Conservation (phyloP, 805 yeast genomes). For the Kazachstania africana region DNA sequence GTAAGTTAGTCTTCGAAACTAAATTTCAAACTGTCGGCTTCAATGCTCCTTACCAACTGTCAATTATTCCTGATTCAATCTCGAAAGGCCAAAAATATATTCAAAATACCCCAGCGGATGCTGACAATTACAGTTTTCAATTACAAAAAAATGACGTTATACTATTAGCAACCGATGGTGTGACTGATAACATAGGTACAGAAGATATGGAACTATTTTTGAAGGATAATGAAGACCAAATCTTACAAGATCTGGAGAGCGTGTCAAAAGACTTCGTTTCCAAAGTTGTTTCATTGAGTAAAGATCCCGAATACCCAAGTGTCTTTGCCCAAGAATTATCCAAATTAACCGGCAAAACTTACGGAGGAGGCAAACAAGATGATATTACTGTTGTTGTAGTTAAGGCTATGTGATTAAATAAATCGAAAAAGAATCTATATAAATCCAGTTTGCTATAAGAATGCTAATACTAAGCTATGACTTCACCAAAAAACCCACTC, state of each 20-base stretch:
- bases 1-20: constrained; percentile 51
- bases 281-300: constrained; percentile 56
- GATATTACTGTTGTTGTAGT: constrained; percentile 80
- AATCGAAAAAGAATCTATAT: too few species aligned
- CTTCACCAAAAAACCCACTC: too few species aligned
- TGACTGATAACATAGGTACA: constrained; percentile 70
- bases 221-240: constrained; percentile 32
- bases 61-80: constrained; percentile 66
- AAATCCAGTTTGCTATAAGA: background rate
- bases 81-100: constrained; percentile 50
- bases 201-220: constrained; percentile 62
- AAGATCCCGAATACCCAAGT: constrained; percentile 64
- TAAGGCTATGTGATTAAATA: constrained; percentile 33
- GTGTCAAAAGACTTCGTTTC: constrained; percentile 47
- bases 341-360: constrained; percentile 18
- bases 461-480: too few species aligned
- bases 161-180: constrained; percentile 87
- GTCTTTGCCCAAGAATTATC: constrained; percentile 65
- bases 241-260: constrained; percentile 29
- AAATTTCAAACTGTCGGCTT: constrained; percentile 74
- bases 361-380: constrained; percentile 90
- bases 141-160: constrained; percentile 63
- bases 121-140: constrained; percentile 57
- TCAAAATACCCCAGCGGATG: constrained; percentile 55
- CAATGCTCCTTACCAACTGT: constrained; percentile 86